These are phyloP conservation scores for Senecio squalidus DNA, from an alignment of 140 eudicot species.

Conservation along the genomic window DNA sequence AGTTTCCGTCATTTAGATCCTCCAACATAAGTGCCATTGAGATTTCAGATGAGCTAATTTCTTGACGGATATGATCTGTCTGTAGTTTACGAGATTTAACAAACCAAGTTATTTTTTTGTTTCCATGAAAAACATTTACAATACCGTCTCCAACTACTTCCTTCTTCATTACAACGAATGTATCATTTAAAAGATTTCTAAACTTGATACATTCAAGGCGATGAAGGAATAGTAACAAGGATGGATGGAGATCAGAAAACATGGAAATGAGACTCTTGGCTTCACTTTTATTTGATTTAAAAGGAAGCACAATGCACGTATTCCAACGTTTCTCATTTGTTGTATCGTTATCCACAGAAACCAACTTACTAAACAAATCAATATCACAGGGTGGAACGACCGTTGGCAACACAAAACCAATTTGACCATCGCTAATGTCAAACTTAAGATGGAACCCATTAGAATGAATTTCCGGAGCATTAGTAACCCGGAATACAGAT, in stretches of 20 bases:
- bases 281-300: slow-evolving; percentile 47
- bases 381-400: slow-evolving; percentile 66
- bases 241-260: slow-evolving; percentile 95
- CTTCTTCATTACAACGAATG: slow-evolving; percentile 67
- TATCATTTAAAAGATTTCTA: slow-evolving; percentile 50
- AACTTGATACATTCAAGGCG: slow-evolving; percentile 80
- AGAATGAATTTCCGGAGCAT: slow-evolving; percentile 98
- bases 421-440: slow-evolving; percentile 84
- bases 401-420: slow-evolving; percentile 94
- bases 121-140: slow-evolving; percentile 62
- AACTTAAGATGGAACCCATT: slow-evolving; percentile 95
- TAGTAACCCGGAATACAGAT: slow-evolving; percentile 93
- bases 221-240: slow-evolving; percentile 80
- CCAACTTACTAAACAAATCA: slow-evolving; percentile 42
- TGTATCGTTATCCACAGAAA: slow-evolving; percentile 26
- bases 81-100: slow-evolving; percentile 52
- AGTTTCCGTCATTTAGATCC: slow-evolving; percentile 41
- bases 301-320: slow-evolving; percentile 91
- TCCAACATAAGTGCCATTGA: slow-evolving; percentile 77
- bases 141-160: slow-evolving; percentile 63
- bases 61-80: slow-evolving; percentile 51
- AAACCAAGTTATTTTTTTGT: slow-evolving; percentile 75
- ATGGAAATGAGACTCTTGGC: slow-evolving; percentile 57
- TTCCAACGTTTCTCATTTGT: slow-evolving; percentile 44
- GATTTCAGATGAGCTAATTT: slow-evolving; percentile 69